phyloP scores from a whole-genome alignment of 345 rosid species.

The Populus ilicifolia region DNA sequence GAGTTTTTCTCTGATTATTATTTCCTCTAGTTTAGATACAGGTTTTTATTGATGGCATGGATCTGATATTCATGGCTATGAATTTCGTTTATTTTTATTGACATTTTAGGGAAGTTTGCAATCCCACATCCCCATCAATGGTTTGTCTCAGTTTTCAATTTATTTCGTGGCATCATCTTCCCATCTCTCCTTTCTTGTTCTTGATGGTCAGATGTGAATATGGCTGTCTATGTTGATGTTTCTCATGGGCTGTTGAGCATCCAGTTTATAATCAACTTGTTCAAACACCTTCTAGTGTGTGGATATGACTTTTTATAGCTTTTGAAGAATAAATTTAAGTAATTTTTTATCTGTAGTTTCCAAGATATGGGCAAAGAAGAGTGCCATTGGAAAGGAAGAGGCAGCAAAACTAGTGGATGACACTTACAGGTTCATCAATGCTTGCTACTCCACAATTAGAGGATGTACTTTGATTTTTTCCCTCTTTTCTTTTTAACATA shows the following conservation, averaged over 20 bases:
- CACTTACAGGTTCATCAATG: constrained; percentile 61
- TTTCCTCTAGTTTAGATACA: not conserved
- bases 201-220: not conserved
- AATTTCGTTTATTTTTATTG: not conserved
- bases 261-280: not conserved
- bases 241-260: not conserved
- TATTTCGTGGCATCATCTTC: not conserved
- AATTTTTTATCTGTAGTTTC: constrained; percentile 44
- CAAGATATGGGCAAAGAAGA: constrained; percentile 70
- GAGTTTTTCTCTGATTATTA: not conserved
- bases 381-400: constrained; percentile 62
- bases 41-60: not conserved
- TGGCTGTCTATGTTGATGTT: not conserved
- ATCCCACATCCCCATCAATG: not conserved
- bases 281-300: not conserved
- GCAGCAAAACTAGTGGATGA: constrained; percentile 88
- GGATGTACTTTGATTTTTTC: not conserved
- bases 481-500: not conserved
- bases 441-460: not conserved
- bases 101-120: not conserved
- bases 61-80: not conserved
- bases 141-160: not conserved
- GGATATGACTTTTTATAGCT: not conserved
- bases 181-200: not conserved
- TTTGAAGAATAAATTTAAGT: not conserved